Conservation (phyloP, 495 filamentous ascomycete species). For the Penicillium verhagenii region DNA sequence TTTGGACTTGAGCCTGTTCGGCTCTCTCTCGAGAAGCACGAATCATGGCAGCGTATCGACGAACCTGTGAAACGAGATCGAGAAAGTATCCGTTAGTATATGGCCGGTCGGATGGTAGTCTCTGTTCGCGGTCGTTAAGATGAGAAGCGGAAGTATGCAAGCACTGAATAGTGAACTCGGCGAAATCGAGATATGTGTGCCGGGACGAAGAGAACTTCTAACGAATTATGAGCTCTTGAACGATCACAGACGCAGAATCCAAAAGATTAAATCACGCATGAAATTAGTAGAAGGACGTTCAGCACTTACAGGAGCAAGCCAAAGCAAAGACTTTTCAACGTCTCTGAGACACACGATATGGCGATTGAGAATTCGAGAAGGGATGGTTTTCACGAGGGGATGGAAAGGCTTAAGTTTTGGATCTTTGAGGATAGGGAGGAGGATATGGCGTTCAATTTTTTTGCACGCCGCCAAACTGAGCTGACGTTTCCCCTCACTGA, state of each 20-base stretch:
- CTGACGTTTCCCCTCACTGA: too few species aligned
- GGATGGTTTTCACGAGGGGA: constrained; percentile 70
- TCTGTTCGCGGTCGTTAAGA: constrained; percentile 77
- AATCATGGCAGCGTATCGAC: constrained; percentile 64
- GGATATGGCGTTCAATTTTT: constrained; percentile 56
- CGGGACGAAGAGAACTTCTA: constrained; percentile 73
- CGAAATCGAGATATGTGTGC: constrained; percentile 75
- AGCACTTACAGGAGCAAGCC: constrained; percentile 89
- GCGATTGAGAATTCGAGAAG: constrained; percentile 71
- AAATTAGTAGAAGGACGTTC: constrained; percentile 7
- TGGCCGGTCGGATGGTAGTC: constrained; percentile 74
- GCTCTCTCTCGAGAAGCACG: constrained; percentile 48
- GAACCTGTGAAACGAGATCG: constrained; percentile 85
- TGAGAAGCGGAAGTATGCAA: constrained; percentile 78
- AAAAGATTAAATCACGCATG: neutral
- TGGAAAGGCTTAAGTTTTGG: constrained; percentile 71
- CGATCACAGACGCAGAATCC: neutral
- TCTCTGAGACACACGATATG: constrained; percentile 84
- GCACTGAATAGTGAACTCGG: constrained; percentile 80
- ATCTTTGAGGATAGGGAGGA: constrained; percentile 56
- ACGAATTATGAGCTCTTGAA: constrained; percentile 41
- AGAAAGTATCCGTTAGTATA: constrained; percentile 94
- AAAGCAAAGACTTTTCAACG: constrained; percentile 84
- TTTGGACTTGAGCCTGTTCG: constrained; percentile 10
- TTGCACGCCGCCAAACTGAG: constrained; percentile 51